Evolutionary conservation across 345 rosid genomes (phyloP), one percentile per base, ranked within the genome.

Genomic region (Arabidopsis suecica): DNA sequence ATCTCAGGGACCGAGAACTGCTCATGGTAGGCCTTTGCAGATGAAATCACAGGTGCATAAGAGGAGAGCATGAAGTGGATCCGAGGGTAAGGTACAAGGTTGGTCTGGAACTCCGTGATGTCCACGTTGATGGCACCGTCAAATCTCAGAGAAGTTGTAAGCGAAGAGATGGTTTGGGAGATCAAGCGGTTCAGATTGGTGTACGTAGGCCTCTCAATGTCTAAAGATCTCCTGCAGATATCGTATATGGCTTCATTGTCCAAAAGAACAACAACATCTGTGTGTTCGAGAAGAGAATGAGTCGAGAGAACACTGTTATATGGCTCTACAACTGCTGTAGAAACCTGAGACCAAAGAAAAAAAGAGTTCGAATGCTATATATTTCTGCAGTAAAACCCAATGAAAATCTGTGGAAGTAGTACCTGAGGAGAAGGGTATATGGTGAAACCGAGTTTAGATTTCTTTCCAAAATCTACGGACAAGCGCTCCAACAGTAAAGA

Each of bases 51-150:
- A 0, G 89, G 93, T 41, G 96, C 96, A 72, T 87, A 91, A 32
- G 96, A 88, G 11, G 96, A 91, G 37, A 88, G 91, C 96, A 87
- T 91, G 83, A 88, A 88, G 79, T 90, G 96, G 79, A 91, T 88
- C 65, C 88, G 86, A 64, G 96, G 96, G 80, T 88, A 91, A 48
- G 91, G 93, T 57, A 91, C 93, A 56, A 91, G 90, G 74, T 91
- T 91, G 14, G 96, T 91, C 72, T 87, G 91, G 66, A 91, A 88
- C 84, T 91, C 93, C 0, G 93, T 85, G 65, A 91, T 65, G 70
- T 91, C 96, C 76, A 91, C 96, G 16, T 91, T 88, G 53, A 87
- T 87, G 80, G 96, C 93, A 33, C 93, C 96, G 71, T 91, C 96
- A 67, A 91, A 91, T 77, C 96, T 84, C 79, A 88, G 80, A 61